Base-by-base conservation (phyloP, 495 filamentous ascomycete genomes). In the Lichenothelia convexa region DNA sequence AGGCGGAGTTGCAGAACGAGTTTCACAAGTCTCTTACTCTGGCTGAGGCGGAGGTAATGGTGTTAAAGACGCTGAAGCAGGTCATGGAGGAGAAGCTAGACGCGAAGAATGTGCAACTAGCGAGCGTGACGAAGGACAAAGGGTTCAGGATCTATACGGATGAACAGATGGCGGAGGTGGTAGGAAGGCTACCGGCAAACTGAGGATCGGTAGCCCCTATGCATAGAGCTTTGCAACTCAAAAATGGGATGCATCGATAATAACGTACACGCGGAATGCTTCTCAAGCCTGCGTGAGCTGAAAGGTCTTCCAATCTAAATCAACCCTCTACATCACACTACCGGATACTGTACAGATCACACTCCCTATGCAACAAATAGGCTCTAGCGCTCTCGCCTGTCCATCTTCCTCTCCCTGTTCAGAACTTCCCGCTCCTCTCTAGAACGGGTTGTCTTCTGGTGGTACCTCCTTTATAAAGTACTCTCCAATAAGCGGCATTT, bases 41-140 rank as follows among this genome's bases (percentile, higher is more conserved):
- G 41, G 62, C 68, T 32, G 89, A 97, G 56, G 89, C 89, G 16
- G 89, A 97, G 61, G 80, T 83, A 2, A 62, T 97, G 45, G 91
- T 95, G 21, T 65, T 97, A 46, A 94, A 94, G 73, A 97, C 89
- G 24, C 59, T 97, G 57, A 97, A 97, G 69, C 89, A 97, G 63
- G 89, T 97, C 36, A 97, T 97, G 89, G 89, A 97, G 63, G 89
- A 97, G 73, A 97, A 95, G 66, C 71, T 97, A 36, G 89, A 97
- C 55, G 67, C 80, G 29, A 95, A 95, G 70, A 97, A 95, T 52
- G 91, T 97, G 46, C 89, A 95, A 68, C 59, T 97, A 45, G 89
- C 89, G 30, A 94, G 85, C 51, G 91, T 95, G 37, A 97, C 89
- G 41, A 93, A 87, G 67, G 86, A 92, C 40, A 85, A 80, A 55